A percentile compares a stretch with the other conserved stretches of the same genome.
phyloP scores from a whole-genome alignment of 441 rosid genomes.

The Gossypium davidsonii region DNA sequence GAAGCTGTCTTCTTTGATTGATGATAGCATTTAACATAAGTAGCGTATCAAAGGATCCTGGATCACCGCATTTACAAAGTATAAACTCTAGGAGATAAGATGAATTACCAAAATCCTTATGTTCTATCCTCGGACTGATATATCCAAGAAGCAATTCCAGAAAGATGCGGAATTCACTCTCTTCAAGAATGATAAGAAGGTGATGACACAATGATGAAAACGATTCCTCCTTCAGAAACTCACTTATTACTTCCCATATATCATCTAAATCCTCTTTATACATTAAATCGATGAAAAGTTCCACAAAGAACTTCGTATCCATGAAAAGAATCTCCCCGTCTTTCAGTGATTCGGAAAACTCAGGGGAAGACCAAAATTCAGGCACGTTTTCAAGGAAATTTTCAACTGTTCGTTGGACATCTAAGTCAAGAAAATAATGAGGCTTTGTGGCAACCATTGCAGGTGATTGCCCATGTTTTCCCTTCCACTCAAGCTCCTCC shows the following conservation, averaged over 20 bases:
- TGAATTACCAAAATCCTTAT: conserved; percentile 27
- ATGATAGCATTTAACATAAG: conserved; percentile 59
- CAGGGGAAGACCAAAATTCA: conserved; percentile 82
- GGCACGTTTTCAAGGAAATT: conserved; percentile 78
- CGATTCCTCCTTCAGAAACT: conserved; percentile 55
- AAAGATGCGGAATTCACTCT: conserved; percentile 40
- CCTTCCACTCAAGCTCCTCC: conserved; percentile 95
- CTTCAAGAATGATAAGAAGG: conserved; percentile 67
- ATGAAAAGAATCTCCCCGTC: conserved; percentile 64
- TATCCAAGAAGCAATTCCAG: conserved; percentile 40
- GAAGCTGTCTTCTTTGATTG: conserved; percentile 61
- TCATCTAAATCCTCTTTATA: conserved; percentile 55
- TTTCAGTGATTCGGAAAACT: conserved; percentile 68
- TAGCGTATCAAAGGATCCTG: conserved; percentile 52
- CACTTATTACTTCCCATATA: conserved; percentile 61
- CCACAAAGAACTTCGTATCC: conserved; percentile 58
- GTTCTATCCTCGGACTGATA: conserved; percentile 25
- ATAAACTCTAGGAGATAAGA: conserved; percentile 52
- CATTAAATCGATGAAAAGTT: conserved; percentile 57
- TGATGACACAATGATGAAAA: conserved; percentile 60
- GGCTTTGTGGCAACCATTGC: conserved; percentile 94
- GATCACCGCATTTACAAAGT: conserved; percentile 38
- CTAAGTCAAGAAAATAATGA: conserved; percentile 83
- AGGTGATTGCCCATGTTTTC: conserved; percentile 95
- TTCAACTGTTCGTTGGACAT: conserved; percentile 58